A percentile compares a stretch with the other conserved stretches of the same genome.
Evolutionary conservation across 2,329 filamentous ascomycete species (phyloP).

Genomic region (Zelopaecilomyces penicillatus): DNA sequence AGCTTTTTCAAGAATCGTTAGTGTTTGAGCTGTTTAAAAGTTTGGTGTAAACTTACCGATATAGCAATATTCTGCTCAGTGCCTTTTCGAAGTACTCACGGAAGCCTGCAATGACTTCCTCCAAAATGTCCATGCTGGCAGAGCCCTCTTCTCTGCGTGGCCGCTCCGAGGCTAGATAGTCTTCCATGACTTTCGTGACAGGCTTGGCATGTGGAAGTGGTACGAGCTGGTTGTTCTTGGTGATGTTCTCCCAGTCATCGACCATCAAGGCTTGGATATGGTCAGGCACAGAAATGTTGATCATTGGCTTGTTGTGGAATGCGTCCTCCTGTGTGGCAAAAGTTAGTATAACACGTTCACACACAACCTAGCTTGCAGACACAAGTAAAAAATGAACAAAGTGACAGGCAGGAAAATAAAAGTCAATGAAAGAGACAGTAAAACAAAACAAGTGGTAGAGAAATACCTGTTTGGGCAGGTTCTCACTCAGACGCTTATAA

Average conservation of each 20-base stretch:
- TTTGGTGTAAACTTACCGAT: conserved; percentile 43
- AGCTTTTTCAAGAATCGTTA: conserved; percentile 42
- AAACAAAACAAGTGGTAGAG: too few relatives aligned
- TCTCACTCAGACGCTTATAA: too few relatives aligned
- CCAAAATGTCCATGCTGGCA: conserved; percentile 73
- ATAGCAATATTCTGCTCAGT: conserved; percentile 80
- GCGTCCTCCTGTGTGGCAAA: conserved; percentile 62
- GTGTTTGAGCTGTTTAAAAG: background rate
- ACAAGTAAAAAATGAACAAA: too few relatives aligned
- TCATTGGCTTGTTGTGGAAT: conserved; percentile 75
- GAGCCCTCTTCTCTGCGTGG: conserved; percentile 56
- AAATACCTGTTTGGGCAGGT: too few relatives aligned
- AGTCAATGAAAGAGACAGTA: too few relatives aligned
- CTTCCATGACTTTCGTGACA: conserved; percentile 68
- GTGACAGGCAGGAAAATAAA: too few relatives aligned
- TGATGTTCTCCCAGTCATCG: conserved; percentile 98
- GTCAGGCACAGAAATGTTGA: conserved; percentile 81
- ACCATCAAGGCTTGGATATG: conserved; percentile 86
- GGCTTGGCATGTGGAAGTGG: conserved; percentile 70
- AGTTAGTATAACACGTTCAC: too few relatives aligned
- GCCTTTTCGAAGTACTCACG: conserved; percentile 92
- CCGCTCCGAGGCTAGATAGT: conserved; percentile 66
- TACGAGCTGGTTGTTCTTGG: conserved; percentile 86
- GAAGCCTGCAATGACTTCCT: conserved; percentile 79
- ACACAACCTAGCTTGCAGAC: too few relatives aligned